Conservation (phyloP, 1,139 yeast species). For the Sugiyamaella neomexicana region DNA sequence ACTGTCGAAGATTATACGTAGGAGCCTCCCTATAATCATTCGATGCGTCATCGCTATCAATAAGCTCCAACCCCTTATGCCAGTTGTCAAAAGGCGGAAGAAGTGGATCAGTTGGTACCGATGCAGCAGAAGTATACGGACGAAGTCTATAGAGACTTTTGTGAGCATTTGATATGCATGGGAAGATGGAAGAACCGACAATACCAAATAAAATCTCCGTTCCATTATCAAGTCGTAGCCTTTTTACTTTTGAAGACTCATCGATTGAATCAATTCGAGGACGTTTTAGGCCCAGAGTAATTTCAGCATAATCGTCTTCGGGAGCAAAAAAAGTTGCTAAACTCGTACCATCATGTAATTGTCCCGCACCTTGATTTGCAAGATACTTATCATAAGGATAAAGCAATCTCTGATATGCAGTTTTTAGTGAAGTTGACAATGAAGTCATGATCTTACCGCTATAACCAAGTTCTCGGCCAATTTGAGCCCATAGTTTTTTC, state of each 20-base stretch:
- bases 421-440: slow-evolving; percentile 64
- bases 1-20: slow-evolving; percentile 60
- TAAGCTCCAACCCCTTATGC: slow-evolving; percentile 27
- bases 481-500: slow-evolving; percentile 45
- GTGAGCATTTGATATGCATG: slow-evolving; percentile 24
- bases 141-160: slow-evolving; percentile 21
- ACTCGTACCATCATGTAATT: slow-evolving; percentile 21
- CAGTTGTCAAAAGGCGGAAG: slow-evolving; percentile 30
- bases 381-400: slow-evolving; percentile 42
- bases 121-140: slow-evolving; percentile 22
- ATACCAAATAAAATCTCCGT: slow-evolving; percentile 16
- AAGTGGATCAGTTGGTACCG: slow-evolving; percentile 27
- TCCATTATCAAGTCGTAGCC: slow-evolving; percentile 21
- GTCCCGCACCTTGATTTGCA: slow-evolving; percentile 22
- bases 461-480: slow-evolving; percentile 75
- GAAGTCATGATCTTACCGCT: slow-evolving; percentile 70
- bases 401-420: slow-evolving; percentile 45
- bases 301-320: neutral
- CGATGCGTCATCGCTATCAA: slow-evolving; percentile 22
- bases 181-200: slow-evolving; percentile 8
- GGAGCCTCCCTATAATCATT: slow-evolving; percentile 57
- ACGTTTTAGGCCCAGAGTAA: slow-evolving; percentile 5
- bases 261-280: slow-evolving; percentile 6
- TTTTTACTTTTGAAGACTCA: slow-evolving; percentile 10
- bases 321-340: slow-evolving; percentile 26